A percentile compares a stretch with the other conserved stretches of the same genome.
Conservation (phyloP, 129 eudicot species). For the Silybum marianum region DNA sequence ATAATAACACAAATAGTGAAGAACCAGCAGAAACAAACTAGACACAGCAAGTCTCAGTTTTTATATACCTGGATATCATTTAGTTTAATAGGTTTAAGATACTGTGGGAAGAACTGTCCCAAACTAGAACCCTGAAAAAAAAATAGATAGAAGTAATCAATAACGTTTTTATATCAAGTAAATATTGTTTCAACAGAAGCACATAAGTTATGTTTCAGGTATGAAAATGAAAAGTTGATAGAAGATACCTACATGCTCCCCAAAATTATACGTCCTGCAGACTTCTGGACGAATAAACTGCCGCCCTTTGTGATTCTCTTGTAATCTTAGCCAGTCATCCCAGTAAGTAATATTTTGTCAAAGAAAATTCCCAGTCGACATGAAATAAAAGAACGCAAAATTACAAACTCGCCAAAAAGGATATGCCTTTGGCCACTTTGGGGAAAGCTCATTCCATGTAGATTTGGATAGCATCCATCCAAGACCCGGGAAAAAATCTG, state of each 20-base stretch:
- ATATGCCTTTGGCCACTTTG: constrained; percentile 99
- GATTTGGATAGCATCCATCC: constrained; percentile 95
- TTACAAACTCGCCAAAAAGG: constrained; percentile 46
- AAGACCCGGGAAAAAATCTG: constrained; percentile 98
- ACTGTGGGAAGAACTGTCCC: constrained; percentile 85
- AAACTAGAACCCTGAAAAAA: constrained; percentile 85
- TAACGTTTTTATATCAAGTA: background rate
- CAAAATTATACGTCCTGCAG: constrained; percentile 97
- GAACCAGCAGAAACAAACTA: constrained; percentile 5
- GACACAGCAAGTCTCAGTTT: background rate
- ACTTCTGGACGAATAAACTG: constrained; percentile 96
- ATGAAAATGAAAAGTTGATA: background rate
- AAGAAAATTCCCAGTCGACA: constrained; percentile 39
- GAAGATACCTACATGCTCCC: constrained; percentile 83
- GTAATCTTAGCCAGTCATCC: constrained; percentile 97
- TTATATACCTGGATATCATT: constrained; percentile 72
- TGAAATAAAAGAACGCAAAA: constrained; percentile 12
- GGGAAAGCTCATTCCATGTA: constrained; percentile 92
- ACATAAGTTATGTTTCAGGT: background rate
- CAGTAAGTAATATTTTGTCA: constrained; percentile 85
- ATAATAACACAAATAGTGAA: background rate
- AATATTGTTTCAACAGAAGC: background rate
- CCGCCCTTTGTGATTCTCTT: constrained; percentile 86
- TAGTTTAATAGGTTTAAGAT: constrained; percentile 88
- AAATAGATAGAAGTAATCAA: background rate